Evolutionary conservation across 768 basidiomycete genomes (phyloP).

Genomic region (Stropharia rugosoannulata): DNA sequence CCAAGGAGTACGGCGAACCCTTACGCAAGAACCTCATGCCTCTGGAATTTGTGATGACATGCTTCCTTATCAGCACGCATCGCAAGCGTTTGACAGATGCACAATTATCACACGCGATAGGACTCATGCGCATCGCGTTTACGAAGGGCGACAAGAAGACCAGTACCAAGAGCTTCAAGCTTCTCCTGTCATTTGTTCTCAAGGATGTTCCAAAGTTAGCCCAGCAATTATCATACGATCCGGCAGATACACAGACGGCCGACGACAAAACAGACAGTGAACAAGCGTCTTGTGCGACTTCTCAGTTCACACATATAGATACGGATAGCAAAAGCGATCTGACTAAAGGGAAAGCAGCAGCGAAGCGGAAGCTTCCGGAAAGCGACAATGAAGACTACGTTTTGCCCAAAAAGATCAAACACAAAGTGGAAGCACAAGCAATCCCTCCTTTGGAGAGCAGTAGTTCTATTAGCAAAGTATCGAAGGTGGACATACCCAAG

Average conservation of each 20-base stretch:
- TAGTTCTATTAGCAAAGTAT: neutral
- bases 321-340: neutral
- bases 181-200: slow-evolving; percentile 13
- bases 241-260: neutral
- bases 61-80: slow-evolving; percentile 38
- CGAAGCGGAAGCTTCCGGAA: slow-evolving; percentile 8
- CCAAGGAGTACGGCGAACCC: slow-evolving; percentile 6
- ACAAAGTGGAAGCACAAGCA: neutral
- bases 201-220: slow-evolving; percentile 15
- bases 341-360: neutral
- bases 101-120: slow-evolving; percentile 43
- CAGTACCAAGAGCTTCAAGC: slow-evolving; percentile 15
- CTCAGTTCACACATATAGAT: neutral
- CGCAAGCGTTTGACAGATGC: slow-evolving; percentile 29
- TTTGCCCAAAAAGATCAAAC: neutral
- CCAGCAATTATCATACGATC: neutral
- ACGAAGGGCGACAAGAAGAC: neutral
- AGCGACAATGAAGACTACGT: neutral
- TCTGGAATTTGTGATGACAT: slow-evolving; percentile 36
- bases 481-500: too few species aligned
- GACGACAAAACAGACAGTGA: neutral
- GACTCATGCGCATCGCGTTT: slow-evolving; percentile 24
- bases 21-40: slow-evolving; percentile 15
- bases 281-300: neutral
- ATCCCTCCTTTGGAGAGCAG: neutral